Evolutionary conservation across 2,329 filamentous ascomycete species (phyloP).

Genomic region (Penicillium sp.): DNA sequence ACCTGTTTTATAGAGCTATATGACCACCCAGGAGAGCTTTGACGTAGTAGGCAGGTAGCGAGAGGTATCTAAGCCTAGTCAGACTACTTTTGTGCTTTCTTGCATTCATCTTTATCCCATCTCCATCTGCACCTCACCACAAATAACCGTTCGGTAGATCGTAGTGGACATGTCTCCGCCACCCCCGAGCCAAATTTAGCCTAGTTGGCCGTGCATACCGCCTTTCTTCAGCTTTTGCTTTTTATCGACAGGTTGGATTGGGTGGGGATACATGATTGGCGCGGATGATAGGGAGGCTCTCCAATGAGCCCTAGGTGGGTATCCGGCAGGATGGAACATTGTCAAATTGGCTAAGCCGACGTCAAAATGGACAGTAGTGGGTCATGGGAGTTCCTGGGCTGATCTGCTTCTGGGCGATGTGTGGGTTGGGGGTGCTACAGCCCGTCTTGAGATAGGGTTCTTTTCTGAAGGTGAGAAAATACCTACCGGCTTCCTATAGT

Average conservation of each 20-base stretch:
- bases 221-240: constrained; percentile 5
- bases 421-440: constrained; percentile 14
- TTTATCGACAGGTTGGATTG: constrained; percentile 13
- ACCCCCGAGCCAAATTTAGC: constrained; percentile 1
- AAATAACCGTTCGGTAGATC: constrained; percentile 6
- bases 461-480: not conserved
- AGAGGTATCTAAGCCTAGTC: not conserved
- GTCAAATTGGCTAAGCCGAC: constrained; percentile 12
- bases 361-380: not conserved
- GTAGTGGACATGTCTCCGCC: constrained; percentile 16
- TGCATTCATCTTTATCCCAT: not conserved
- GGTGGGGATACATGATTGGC: constrained; percentile 7
- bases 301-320: constrained; percentile 29
- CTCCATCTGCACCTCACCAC: not conserved
- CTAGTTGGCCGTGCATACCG: not conserved
- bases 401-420: constrained; percentile 13
- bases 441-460: constrained; percentile 6
- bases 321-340: constrained; percentile 28
- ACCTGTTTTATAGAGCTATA: not conserved
- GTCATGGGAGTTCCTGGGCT: constrained; percentile 1
- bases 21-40: too few species aligned
- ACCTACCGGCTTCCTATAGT: not conserved
- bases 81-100: not conserved
- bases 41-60: too few species aligned
- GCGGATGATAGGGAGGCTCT: constrained; percentile 14